phyloP scores from a whole-genome alignment of 495 filamentous ascomycete genomes.

The Penicillium angulare region DNA sequence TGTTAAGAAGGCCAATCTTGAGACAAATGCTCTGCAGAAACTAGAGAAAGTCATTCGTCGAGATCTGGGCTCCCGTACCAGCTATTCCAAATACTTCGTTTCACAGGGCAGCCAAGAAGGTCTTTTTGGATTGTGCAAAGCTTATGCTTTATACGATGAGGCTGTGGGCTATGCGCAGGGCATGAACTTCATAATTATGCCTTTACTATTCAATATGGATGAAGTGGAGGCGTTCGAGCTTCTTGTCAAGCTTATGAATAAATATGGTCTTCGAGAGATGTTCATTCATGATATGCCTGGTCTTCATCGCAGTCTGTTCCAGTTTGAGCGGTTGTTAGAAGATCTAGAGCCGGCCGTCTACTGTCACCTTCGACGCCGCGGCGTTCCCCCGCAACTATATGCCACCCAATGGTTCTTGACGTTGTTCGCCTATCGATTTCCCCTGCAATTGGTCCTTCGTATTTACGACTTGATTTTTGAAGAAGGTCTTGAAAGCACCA shows the following conservation, averaged over 20 bases:
- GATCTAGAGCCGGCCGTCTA: slow-evolving; percentile 92
- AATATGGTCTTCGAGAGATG: slow-evolving; percentile 88
- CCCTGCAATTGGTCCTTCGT: slow-evolving; percentile 89
- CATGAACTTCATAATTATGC: slow-evolving; percentile 98
- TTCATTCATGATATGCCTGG: slow-evolving; percentile 97
- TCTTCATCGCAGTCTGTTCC: slow-evolving; percentile 87
- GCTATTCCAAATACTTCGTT: slow-evolving; percentile 90
- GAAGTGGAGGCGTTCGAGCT: slow-evolving; percentile 96
- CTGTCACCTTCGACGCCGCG: slow-evolving; percentile 86
- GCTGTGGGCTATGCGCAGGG: slow-evolving; percentile 95
- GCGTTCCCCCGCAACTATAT: slow-evolving; percentile 88
- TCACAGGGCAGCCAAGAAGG: slow-evolving; percentile 90
- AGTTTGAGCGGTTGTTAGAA: slow-evolving; percentile 92
- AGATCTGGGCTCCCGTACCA: slow-evolving; percentile 89
- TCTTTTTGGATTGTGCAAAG: slow-evolving; percentile 93
- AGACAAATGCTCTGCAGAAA: slow-evolving; percentile 66
- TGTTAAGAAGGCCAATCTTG: slow-evolving; percentile 74
- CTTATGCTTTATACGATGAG: slow-evolving; percentile 94
- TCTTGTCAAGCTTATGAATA: slow-evolving; percentile 92
- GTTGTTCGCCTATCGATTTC: slow-evolving; percentile 98
- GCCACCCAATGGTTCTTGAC: slow-evolving; percentile 99
- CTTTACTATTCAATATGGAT: slow-evolving; percentile 97
- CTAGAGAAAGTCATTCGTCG: slow-evolving; percentile 88
- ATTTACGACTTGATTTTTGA: slow-evolving; percentile 97
- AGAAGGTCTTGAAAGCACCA: slow-evolving; percentile 85